phyloP scores from a whole-genome alignment of 1,284 basidiomycete species.

The Omphalotus olearius region DNA sequence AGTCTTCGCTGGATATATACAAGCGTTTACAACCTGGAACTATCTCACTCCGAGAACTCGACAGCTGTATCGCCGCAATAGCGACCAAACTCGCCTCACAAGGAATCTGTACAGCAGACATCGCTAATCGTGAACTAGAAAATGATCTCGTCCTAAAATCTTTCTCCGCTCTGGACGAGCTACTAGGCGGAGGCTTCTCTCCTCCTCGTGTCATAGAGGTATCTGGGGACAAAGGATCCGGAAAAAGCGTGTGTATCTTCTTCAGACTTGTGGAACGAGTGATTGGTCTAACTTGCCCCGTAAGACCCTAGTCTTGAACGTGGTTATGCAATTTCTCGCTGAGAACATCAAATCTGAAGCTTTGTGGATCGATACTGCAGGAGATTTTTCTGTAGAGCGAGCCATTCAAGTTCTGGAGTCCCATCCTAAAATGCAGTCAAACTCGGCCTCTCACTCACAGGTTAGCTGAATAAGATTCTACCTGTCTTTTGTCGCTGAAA shows the following conservation, averaged over 20 bases:
- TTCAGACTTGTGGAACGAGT: not conserved
- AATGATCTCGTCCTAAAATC: constrained; percentile 1
- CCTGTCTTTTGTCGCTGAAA: too few species aligned
- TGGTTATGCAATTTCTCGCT: constrained; percentile 49
- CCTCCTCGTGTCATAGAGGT: constrained; percentile 4
- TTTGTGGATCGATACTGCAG: constrained; percentile 69
- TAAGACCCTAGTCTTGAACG: constrained; percentile 55
- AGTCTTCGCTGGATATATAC: constrained; percentile 14
- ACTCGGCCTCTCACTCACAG: too few species aligned
- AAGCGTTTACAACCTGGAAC: constrained; percentile 8
- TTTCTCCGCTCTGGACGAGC: constrained; percentile 3
- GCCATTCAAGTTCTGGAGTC: constrained; percentile 35
- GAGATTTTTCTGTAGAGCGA: constrained; percentile 56
- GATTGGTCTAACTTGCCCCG: not conserved
- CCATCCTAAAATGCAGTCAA: constrained; percentile 20
- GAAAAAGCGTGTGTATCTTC: constrained; percentile 5
- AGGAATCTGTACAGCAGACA: not conserved
- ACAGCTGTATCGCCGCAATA: not conserved
- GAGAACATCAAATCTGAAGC: constrained; percentile 32
- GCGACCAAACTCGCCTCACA: constrained; percentile 3
- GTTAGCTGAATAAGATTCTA: too few species aligned
- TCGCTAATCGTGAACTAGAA: not conserved
- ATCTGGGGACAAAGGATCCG: constrained; percentile 8
- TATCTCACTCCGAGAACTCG: constrained; percentile 9
- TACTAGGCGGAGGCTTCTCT: constrained; percentile 4